Percentiles rank a stretch among this genome's conserved stretches.
Evolutionary conservation across 495 filamentous ascomycete genomes (phyloP).

Genomic region (Penicillium cataractarum): DNA sequence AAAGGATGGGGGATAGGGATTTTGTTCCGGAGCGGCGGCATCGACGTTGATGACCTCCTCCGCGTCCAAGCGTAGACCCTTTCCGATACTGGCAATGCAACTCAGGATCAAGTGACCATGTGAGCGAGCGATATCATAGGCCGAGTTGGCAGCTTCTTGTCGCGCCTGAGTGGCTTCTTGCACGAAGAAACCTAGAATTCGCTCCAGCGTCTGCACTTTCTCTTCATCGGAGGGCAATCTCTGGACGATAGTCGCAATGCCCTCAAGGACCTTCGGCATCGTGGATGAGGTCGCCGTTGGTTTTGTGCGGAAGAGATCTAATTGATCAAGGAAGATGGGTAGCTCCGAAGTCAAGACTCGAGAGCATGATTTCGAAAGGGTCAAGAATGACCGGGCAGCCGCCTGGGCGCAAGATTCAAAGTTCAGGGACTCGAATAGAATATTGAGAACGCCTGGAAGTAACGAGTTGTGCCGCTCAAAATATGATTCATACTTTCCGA

Average conservation of each 20-base stretch:
- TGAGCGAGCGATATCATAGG: slow-evolving; percentile 50
- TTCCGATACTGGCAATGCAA: slow-evolving; percentile 77
- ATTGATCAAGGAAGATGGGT: slow-evolving; percentile 75
- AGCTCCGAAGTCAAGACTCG: slow-evolving; percentile 70
- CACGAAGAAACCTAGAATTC: slow-evolving; percentile 65
- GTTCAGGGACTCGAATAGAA: slow-evolving; percentile 77
- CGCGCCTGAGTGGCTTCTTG: slow-evolving; percentile 42
- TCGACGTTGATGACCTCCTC: slow-evolving; percentile 72
- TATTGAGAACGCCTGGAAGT: slow-evolving; percentile 75
- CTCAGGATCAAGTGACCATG: slow-evolving; percentile 67
- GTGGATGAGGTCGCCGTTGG: slow-evolving; percentile 66
- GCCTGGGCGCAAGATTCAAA: slow-evolving; percentile 65
- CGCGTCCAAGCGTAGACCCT: slow-evolving; percentile 72
- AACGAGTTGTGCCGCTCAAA: slow-evolving; percentile 73
- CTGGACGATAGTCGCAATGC: slow-evolving; percentile 83
- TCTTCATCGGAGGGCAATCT: slow-evolving; percentile 66
- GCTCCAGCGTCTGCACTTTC: slow-evolving; percentile 62
- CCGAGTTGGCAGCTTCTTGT: slow-evolving; percentile 37
- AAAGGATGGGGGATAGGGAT: slow-evolving; percentile 51
- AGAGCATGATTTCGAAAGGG: slow-evolving; percentile 81
- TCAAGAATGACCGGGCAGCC: slow-evolving; percentile 80
- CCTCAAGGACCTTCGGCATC: slow-evolving; percentile 81
- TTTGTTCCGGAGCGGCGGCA: slow-evolving; percentile 38
- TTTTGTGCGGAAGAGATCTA: slow-evolving; percentile 63
- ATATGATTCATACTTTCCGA: slow-evolving; percentile 79